phyloP scores from a whole-genome alignment of 306 rosid genomes.

The Vachellia collinsii region DNA sequence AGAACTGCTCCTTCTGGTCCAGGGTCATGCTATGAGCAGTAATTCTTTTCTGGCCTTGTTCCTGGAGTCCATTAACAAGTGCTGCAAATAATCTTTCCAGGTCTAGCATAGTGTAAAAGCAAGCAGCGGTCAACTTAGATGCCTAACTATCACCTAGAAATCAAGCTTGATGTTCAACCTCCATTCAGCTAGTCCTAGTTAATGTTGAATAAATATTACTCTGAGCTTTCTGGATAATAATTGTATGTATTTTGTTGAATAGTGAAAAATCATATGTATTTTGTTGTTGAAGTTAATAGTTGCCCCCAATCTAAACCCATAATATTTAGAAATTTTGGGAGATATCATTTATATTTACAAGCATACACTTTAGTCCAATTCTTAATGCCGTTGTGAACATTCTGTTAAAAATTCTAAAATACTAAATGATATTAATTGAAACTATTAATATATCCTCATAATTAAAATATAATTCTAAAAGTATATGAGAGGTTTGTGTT shows the following conservation, averaged over 20 bases:
- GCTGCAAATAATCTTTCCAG: not conserved
- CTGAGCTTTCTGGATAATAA: constrained; percentile 7
- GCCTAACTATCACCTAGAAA: constrained; percentile 1
- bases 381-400: no score
- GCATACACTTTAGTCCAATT: no score
- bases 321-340: not conserved
- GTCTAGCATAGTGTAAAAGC: constrained; percentile 3
- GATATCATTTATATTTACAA: no score
- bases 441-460: no score
- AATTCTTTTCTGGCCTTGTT: constrained; percentile 27
- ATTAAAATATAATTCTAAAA: no score
- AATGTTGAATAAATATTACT: constrained; percentile 4
- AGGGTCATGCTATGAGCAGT: constrained; percentile 85
- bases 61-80: not conserved
- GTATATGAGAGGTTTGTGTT: not conserved
- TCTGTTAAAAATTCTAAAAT: no score
- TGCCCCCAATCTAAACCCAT: no score
- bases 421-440: no score
- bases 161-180: constrained; percentile 16
- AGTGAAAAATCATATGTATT: constrained; percentile 26
- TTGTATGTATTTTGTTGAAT: not conserved
- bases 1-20: constrained; percentile 70
- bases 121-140: constrained; percentile 2
- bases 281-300: constrained; percentile 34
- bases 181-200: not conserved